Evolutionary conservation across 2,329 filamentous ascomycete genomes (phyloP).

Genomic region (Trematosphaeria pertusa): DNA sequence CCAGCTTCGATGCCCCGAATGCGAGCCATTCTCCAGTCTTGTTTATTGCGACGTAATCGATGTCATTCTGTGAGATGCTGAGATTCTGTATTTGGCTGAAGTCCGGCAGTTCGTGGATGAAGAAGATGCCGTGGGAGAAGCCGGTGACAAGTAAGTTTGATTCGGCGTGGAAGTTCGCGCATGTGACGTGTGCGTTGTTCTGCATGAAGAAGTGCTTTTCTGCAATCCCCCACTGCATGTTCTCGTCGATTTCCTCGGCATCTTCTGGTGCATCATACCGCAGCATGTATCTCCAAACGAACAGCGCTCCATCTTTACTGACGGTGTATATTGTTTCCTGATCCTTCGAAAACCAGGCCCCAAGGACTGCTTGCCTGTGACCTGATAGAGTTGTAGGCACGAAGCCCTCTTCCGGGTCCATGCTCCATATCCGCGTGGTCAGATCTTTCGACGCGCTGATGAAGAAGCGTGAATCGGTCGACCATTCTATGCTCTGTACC

Average conservation of each 20-base stretch:
- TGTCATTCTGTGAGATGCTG: slow-evolving; percentile 95
- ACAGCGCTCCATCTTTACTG: slow-evolving; percentile 96
- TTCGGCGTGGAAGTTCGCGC: slow-evolving; percentile 85
- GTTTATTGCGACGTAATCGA: slow-evolving; percentile 94
- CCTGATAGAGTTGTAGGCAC: slow-evolving; percentile 87
- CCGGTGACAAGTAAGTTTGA: slow-evolving; percentile 95
- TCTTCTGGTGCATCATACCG: slow-evolving; percentile 63
- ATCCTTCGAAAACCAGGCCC: slow-evolving; percentile 95
- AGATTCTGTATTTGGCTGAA: slow-evolving; percentile 94
- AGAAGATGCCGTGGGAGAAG: slow-evolving; percentile 93
- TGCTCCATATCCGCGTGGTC: slow-evolving; percentile 93
- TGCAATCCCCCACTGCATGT: slow-evolving; percentile 89
- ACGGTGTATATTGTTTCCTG: slow-evolving; percentile 97
- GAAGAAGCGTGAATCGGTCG: slow-evolving; percentile 93
- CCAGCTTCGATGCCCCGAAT: slow-evolving; percentile 92
- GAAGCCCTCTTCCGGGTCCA: slow-evolving; percentile 86
- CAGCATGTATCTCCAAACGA: slow-evolving; percentile 85
- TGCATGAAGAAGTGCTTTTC: slow-evolving; percentile 94
- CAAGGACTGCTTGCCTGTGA: slow-evolving; percentile 86
- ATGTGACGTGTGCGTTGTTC: slow-evolving; percentile 83
- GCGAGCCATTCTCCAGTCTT: slow-evolving; percentile 95
- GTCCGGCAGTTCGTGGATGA: slow-evolving; percentile 92
- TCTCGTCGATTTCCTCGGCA: slow-evolving; percentile 66
- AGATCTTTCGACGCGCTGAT: slow-evolving; percentile 90
- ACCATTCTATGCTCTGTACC: slow-evolving; percentile 90